Base-by-base conservation (phyloP, 305 asterid genomes). In the Rubia occidens region DNA sequence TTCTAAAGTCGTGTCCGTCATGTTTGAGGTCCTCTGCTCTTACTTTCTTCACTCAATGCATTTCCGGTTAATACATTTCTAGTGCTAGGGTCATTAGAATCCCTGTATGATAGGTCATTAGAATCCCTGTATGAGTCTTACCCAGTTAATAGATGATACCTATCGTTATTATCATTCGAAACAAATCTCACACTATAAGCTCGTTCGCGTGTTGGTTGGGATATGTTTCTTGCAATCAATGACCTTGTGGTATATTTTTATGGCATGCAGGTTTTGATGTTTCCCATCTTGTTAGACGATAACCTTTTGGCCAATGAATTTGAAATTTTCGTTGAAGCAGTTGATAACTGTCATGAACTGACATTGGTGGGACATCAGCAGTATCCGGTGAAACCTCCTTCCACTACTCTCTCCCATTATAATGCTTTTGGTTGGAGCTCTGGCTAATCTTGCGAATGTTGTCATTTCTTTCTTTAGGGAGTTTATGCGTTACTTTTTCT, bases 281-380 rank as follows among this genome's bases (percentile, higher is more conserved):
- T 85, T 79, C 99, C 99, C 43, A 66, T 78, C 79, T 78, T 94
- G 84, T 82, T 94, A 86, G 97, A 94, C 77, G 97, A 94, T 78
- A 88, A 78, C 75, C 77, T 71, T 14, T 82, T 91, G 87, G 87
- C 87, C 62, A 72, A 70, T 62, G 96, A 89, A 83, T 94, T 94
- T 79, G 90, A 91, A 82, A 80, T 49, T 61, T 91, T 94, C 78
- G 81, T 94, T 75, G 97, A 94, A 84, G 93, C 95, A 71, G 72
- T 94, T 71, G 99, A 94, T 80, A 78, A 85, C 82, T 81, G 85
- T 82, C 97, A 91, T 77, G 99, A 94, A 78, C 78, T 94, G 79
- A 81, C 92, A 66, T 76, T 94, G 74, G 95, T 85, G 75, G 97
- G 96, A 71, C 88, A 86, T 72, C 97, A 91, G 80, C 97, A 86